Evolutionary conservation across 768 basidiomycete species (phyloP).

Genomic region (Agaricus blazei): DNA sequence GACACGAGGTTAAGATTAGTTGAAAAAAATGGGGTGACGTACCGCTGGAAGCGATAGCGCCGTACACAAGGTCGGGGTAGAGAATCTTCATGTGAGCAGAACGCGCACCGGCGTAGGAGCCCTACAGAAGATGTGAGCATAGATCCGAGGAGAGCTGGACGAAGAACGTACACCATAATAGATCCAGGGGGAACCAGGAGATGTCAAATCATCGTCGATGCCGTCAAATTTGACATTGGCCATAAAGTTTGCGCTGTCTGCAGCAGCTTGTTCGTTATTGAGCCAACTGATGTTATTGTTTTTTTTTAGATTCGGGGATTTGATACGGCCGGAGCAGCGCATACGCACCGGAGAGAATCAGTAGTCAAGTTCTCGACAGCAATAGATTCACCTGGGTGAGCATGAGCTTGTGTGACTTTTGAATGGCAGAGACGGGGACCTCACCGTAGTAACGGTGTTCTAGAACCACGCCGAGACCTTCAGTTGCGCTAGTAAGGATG

Average conservation of each 20-base stretch:
- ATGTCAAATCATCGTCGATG: constrained; percentile 64
- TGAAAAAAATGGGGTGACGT: constrained; percentile 13
- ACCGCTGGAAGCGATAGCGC: constrained; percentile 87
- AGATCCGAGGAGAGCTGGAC: no score
- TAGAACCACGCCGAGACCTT: constrained; percentile 86
- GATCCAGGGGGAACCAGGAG: constrained; percentile 78
- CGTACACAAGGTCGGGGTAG: constrained; percentile 85
- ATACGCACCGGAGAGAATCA: constrained; percentile 14
- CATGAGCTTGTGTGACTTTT: background rate
- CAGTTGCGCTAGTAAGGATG: constrained; percentile 77
- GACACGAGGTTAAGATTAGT: background rate
- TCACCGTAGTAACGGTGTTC: constrained; percentile 90
- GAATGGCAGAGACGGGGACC: background rate
- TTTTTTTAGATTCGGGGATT: background rate
- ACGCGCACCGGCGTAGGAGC: constrained; percentile 90
- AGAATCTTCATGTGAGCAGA: constrained; percentile 87
- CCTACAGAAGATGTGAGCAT: constrained; percentile 30
- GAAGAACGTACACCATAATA: constrained; percentile 75
- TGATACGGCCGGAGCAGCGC: background rate
- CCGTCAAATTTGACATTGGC: constrained; percentile 68
- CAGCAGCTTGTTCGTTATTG: constrained; percentile 82
- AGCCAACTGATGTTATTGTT: constrained; percentile 56
- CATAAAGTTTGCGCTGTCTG: constrained; percentile 93
- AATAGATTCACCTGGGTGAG: constrained; percentile 11
- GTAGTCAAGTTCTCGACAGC: constrained; percentile 16